These are phyloP conservation scores for Goffeauzyma gilvescens DNA, from an alignment of 768 basidiomycete species.

Conservation along the genomic window DNA sequence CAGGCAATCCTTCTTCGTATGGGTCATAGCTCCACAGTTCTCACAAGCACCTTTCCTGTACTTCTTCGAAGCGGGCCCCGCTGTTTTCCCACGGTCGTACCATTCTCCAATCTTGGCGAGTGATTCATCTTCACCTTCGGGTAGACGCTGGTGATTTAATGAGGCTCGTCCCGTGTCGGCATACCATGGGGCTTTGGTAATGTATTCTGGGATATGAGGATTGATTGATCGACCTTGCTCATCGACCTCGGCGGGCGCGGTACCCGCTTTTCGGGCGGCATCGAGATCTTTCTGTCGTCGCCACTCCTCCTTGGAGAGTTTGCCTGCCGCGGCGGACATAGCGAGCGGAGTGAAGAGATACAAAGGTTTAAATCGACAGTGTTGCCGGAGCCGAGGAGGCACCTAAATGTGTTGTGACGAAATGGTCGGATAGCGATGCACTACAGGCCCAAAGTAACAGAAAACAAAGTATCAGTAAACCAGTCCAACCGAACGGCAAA, in stretches of 20 bases:
- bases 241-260: conserved; percentile 85
- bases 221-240: conserved; percentile 91
- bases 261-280: conserved; percentile 94
- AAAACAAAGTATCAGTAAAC: too few relatives aligned
- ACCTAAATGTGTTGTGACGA: too few relatives aligned
- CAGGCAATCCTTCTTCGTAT: conserved; percentile 74
- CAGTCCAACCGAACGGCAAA: too few relatives aligned
- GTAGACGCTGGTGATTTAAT: conserved; percentile 78
- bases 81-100: conserved; percentile 58
- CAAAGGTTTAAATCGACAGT: too few relatives aligned
- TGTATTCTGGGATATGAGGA: conserved; percentile 98
- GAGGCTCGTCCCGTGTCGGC: conserved; percentile 84
- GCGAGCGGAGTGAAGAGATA: too few relatives aligned
- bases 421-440: too few relatives aligned
- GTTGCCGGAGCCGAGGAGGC: too few relatives aligned
- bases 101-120: conserved; percentile 59
- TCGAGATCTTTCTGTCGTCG: conserved; percentile 90
- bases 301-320: conserved; percentile 84
- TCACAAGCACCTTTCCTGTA: conserved; percentile 96
- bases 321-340: conserved; percentile 41
- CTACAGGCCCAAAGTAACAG: too few relatives aligned
- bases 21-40: conserved; percentile 94
- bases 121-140: conserved; percentile 39
- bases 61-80: conserved; percentile 81
- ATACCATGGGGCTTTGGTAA: conserved; percentile 98